phyloP scores from a whole-genome alignment of 2,329 filamentous ascomycete genomes.

The Ophiostoma tasmaniense region DNA sequence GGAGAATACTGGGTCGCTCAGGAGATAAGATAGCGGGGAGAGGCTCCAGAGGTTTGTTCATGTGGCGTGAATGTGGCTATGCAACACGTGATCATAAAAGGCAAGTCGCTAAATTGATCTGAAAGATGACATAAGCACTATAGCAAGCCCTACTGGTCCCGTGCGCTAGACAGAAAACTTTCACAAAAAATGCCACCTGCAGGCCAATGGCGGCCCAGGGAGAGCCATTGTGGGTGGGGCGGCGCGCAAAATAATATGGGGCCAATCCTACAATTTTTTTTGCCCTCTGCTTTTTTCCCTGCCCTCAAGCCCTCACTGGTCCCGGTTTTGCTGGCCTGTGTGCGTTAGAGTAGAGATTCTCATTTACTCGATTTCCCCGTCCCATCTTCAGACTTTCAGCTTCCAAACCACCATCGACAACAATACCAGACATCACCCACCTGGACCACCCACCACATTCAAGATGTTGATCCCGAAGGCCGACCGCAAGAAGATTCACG shows the following conservation, averaged over 20 bases:
- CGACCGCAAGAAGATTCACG: conserved; percentile 99
- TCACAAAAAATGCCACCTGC: conserved; percentile 15
- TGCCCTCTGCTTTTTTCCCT: conserved; percentile 9
- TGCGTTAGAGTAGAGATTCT: conserved; percentile 3
- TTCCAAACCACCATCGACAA: conserved; percentile 22
- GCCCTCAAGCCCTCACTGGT: conserved; percentile 6
- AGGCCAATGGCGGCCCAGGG: background rate
- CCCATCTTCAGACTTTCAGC: conserved; percentile 10
- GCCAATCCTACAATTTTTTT: conserved; percentile 14
- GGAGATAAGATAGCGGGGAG: background rate
- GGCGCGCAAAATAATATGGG: background rate
- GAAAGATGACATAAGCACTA: background rate
- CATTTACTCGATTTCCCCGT: conserved; percentile 8
- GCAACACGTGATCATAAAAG: background rate
- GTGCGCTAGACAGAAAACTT: conserved; percentile 17
- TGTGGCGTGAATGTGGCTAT: background rate
- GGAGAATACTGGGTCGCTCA: background rate
- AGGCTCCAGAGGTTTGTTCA: background rate
- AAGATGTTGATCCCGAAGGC: conserved; percentile 99
- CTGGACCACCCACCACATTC: conserved; percentile 26
- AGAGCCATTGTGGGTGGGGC: conserved; percentile 1
- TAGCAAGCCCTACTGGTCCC: conserved; percentile 21
- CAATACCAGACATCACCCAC: conserved; percentile 26
- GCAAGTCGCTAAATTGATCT: background rate
- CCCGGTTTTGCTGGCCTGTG: conserved; percentile 4